Evolutionary conservation across 352 stramenopile genomes (phyloP).

Genomic region (Pythium graminicola): DNA sequence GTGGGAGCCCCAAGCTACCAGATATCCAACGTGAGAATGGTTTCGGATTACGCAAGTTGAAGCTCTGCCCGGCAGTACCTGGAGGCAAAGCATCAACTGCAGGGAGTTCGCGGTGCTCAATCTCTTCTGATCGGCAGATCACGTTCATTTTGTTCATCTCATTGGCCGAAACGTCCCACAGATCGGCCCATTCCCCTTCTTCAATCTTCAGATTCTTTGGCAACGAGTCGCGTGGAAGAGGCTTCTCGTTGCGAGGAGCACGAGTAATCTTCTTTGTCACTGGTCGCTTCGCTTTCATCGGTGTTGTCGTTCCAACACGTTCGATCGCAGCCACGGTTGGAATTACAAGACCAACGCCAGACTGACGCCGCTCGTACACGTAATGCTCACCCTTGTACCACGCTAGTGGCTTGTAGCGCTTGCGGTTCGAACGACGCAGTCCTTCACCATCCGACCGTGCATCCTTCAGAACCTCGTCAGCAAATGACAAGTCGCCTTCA

Average conservation of each 20-base stretch:
- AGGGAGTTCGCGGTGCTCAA: slow-evolving; percentile 67
- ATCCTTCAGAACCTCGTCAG: slow-evolving; percentile 49
- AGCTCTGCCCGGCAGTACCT: slow-evolving; percentile 82
- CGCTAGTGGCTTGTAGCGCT: slow-evolving; percentile 75
- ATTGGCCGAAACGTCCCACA: slow-evolving; percentile 53
- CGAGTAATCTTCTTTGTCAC: slow-evolving; percentile 23
- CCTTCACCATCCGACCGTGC: slow-evolving; percentile 31
- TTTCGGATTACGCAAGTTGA: slow-evolving; percentile 66
- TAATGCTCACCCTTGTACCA: slow-evolving; percentile 88
- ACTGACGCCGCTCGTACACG: slow-evolving; percentile 76
- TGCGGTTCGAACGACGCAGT: slow-evolving; percentile 67
- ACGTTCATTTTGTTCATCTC: slow-evolving; percentile 75
- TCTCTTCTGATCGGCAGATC: slow-evolving; percentile 66
- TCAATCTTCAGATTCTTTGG: slow-evolving; percentile 47
- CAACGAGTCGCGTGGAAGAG: slow-evolving; percentile 37
- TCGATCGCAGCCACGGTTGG: slow-evolving; percentile 72
- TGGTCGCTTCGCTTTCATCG: slow-evolving; percentile 35
- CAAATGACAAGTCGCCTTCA: slow-evolving; percentile 28
- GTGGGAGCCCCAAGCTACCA: slow-evolving; percentile 88
- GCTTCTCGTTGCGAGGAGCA: slow-evolving; percentile 26
- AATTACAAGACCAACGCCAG: slow-evolving; percentile 74
- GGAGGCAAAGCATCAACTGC: slow-evolving; percentile 36
- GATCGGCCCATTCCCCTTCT: slow-evolving; percentile 60
- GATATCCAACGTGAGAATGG: slow-evolving; percentile 86
- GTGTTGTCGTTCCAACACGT: slow-evolving; percentile 48